Base-by-base conservation (phyloP, 495 filamentous ascomycete genomes). In the Penicillium samsonianum region DNA sequence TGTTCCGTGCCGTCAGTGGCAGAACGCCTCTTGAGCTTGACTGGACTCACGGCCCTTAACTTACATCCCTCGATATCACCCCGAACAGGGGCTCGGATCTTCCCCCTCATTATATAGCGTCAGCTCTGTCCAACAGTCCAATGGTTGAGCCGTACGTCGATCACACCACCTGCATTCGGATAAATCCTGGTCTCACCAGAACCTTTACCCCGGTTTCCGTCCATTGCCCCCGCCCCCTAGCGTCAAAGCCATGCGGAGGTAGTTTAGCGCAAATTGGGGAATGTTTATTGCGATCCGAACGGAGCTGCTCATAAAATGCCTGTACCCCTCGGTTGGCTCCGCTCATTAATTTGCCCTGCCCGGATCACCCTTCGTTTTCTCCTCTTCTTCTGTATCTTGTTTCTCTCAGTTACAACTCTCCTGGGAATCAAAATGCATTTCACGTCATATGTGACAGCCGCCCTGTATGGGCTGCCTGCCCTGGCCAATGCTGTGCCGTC, bases 371-470 rank as follows among this genome's bases (percentile, higher is more conserved):
- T 57, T 48, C 67, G 68, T 50, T 30, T 77, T 23, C 49, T 74
- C 8, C 17, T 61, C 45, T 17, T 72, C 30, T 76, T 69, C 55
- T 67, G 57, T 53, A 53, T 69, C 52, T 49, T 77, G 19, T 74
- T 73, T 50, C 57, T 78, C 31, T 55, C 64, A 19, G 46, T 71
- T 45, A 65, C 64, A 38, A 43, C 55, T 19, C 54, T 71, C 17
- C 59, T 79, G 28, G 65, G 65, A 33, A 43, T 71, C 68, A 72
- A 59, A 47, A 79, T 79, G 77, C 72, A 77, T 65, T 42, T 78
- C 64, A 73, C 70, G 43, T 64, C 62, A 8, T 73, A 71, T 48
- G 49, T 74, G 10, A 63, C 73, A 4, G 65, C 70, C 14, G 65
- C 71, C 64, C 60, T 79, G 4, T 69, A 68, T 22, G 71, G 73